These are phyloP conservation scores for Neoscytalidium dimidiatum DNA, from an alignment of 2,329 filamentous ascomycete species.

Conservation along the genomic window DNA sequence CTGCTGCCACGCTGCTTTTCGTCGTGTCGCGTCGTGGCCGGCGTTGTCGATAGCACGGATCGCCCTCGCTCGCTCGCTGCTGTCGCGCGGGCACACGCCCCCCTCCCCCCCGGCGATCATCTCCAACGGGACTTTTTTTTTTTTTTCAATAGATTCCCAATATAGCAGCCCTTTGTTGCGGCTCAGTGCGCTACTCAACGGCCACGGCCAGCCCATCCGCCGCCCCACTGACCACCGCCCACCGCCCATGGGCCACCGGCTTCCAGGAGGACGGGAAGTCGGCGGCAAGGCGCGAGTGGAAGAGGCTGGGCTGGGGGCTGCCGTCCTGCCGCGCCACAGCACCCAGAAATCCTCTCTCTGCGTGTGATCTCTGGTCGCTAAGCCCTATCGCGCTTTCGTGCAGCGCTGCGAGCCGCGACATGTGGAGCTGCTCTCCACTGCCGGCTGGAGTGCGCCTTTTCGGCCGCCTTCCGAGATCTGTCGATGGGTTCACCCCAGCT, in stretches of 20 bases:
- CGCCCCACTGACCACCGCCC: background rate
- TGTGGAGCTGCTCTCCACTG: constrained; percentile 5
- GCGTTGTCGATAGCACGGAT: constrained; percentile 12
- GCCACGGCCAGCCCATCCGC: background rate
- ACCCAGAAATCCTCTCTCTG: background rate
- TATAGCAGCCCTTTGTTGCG: constrained; percentile 3
- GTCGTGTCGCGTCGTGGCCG: background rate
- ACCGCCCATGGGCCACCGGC: background rate
- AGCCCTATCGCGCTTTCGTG: constrained; percentile 2
- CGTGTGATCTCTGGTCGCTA: constrained; percentile 9
- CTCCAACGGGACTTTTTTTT: constrained; percentile 6
- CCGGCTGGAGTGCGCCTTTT: background rate
- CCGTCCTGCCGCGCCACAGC: background rate
- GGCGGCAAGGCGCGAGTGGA: too few relatives aligned
- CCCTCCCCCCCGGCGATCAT: constrained; percentile 9
- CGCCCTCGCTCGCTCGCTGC: background rate
- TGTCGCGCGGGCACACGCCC: background rate
- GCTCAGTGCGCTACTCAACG: background rate
- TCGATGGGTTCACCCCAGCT: background rate
- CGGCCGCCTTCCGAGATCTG: constrained; percentile 4
- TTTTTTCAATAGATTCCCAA: constrained; percentile 16
- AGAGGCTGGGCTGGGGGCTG: too few relatives aligned
- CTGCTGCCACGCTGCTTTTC: background rate
- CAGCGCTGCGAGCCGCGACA: background rate
- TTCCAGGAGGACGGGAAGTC: background rate